Base-by-base conservation (phyloP, 768 basidiomycete genomes). In the Tremella yokohamensis region DNA sequence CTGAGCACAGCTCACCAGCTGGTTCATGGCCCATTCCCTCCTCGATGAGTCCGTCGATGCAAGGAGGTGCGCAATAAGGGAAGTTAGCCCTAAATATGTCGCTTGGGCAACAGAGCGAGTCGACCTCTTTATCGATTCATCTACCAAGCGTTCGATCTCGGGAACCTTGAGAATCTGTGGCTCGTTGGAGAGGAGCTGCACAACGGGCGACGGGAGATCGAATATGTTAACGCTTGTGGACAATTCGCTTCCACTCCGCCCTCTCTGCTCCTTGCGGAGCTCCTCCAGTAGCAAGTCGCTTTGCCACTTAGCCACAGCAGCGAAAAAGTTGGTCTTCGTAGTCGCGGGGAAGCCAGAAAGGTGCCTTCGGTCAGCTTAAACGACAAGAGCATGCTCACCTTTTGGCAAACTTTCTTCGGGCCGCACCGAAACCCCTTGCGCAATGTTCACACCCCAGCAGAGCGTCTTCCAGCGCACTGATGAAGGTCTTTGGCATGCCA, bases 361-460 rank as follows among this genome's bases (percentile, higher is more conserved):
- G 74, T 87, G 92, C 55, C 89, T 92, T 38, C 6, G 53, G 20
- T 51, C n/a, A 56, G 45, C 40, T 57, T 13, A 15, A 18, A 34
- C 11, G 60, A 24, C 58, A 34, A 60, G 50, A 25, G 57, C 16
- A 1, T 8, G 84, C 89, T 78, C 73, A 94, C 92, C 86, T 87
- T 29, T 80, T 78, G 57, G 82, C 81, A 20, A 89, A 87, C 24
- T 77, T 79, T 1, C 79, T 70, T 76, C 91, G 90, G 11, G 82
- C 84, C 37, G 80, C 79, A 57, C 85, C 83, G 47, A 90, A 80
- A 0, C 80, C 81, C 58, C 83, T 80, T 3, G 88, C 85, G 70
- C 93, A 97, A 8, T 79, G 81, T 22, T 83, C 78, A 65, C 93
- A 97, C 1, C 80, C 77, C 11, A 78, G 69, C 37, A 94, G 69